Conservation (phyloP, 768 basidiomycete genomes). For the Pleurotus cornucopiae region DNA sequence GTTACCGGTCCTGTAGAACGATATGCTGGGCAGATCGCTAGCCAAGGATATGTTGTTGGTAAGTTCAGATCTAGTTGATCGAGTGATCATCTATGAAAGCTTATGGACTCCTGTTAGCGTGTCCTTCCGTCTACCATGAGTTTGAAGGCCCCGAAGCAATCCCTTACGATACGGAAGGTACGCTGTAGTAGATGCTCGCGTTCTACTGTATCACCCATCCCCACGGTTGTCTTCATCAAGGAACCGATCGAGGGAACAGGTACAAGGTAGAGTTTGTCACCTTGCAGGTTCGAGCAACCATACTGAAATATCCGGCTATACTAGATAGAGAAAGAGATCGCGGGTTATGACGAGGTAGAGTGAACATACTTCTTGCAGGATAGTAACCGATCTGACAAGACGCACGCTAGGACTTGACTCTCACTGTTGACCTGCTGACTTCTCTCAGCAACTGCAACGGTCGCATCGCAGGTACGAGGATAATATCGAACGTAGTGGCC, state of each 20-base stretch:
- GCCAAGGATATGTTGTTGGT: constrained; percentile 84
- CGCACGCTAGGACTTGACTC: constrained; percentile 61
- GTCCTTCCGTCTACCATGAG: constrained; percentile 87
- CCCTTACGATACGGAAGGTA: constrained; percentile 84
- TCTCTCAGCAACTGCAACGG: constrained; percentile 85
- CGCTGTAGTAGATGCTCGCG: not conserved
- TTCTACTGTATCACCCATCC: not conserved
- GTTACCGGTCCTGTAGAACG: constrained; percentile 97
- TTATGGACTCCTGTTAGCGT: constrained; percentile 40
- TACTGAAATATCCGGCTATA: not conserved
- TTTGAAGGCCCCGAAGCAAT: constrained; percentile 87
- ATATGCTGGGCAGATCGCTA: constrained; percentile 84
- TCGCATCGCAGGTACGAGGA: constrained; percentile 68
- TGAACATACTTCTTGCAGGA: not conserved
- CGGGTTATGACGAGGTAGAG: constrained; percentile 82
- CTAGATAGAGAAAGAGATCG: constrained; percentile 83
- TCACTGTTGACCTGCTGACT: constrained; percentile 70
- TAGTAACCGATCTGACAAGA: not conserved
- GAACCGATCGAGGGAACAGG: constrained; percentile 87
- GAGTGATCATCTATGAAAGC: too few species aligned
- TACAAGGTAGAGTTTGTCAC: constrained; percentile 61
- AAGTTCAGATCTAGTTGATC: constrained; percentile 16
- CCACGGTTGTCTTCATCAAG: constrained; percentile 24
- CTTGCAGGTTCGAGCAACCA: not conserved
- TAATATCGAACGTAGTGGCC: not conserved